These are phyloP conservation scores for Albizia julibrissin DNA, from an alignment of 306 rosid species.

Conservation along the genomic window DNA sequence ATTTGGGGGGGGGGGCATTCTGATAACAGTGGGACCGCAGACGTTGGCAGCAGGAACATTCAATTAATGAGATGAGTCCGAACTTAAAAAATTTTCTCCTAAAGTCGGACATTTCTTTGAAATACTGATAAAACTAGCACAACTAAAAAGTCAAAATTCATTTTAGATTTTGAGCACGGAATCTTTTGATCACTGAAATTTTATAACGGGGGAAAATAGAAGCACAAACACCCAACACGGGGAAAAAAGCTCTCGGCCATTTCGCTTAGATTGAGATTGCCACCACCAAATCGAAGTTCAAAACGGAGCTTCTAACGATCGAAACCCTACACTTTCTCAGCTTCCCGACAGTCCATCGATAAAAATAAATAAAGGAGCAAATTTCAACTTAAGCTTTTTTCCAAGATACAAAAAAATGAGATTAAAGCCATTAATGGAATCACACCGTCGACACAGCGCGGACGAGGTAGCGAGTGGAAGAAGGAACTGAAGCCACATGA, in stretches of 20 bases:
- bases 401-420: background rate
- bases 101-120: background rate
- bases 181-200: background rate
- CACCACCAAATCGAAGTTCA: background rate
- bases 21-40: background rate
- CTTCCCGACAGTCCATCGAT: slow-evolving; percentile 19
- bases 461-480: slow-evolving; percentile 46
- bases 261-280: background rate
- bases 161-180: background rate
- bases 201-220: background rate
- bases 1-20: background rate
- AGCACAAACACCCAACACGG: background rate
- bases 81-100: background rate
- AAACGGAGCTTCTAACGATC: background rate
- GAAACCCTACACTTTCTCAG: background rate
- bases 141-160: background rate
- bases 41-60: background rate
- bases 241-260: background rate
- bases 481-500: slow-evolving; percentile 41
- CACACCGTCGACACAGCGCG: slow-evolving; percentile 84
- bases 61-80: background rate
- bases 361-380: background rate
- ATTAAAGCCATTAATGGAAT: background rate
- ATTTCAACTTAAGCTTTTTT: background rate
- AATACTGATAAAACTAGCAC: background rate